phyloP scores from a whole-genome alignment of 345 rosid species.

The Eucalyptus marginata region DNA sequence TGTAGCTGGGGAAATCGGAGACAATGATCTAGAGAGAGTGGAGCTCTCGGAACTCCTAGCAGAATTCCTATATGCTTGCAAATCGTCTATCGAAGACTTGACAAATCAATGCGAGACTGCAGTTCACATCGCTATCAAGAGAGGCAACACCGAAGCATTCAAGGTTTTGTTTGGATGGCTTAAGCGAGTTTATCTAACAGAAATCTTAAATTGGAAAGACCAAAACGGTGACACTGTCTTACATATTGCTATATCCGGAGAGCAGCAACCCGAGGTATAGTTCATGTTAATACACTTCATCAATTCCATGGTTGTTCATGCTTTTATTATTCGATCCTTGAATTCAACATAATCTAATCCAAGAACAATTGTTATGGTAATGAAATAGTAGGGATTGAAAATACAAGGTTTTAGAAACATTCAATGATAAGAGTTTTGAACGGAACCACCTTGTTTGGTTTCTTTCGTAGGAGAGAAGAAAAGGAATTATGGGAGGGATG shows the following conservation, averaged over 20 bases:
- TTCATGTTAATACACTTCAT: not conserved
- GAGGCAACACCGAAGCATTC: too few relatives aligned
- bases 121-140: too few relatives aligned
- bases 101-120: too few relatives aligned
- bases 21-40: not conserved
- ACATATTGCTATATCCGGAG: not conserved
- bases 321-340: not conserved
- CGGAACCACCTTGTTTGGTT: not conserved
- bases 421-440: not conserved
- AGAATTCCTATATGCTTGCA: not conserved
- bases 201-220: too few relatives aligned
- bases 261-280: not conserved
- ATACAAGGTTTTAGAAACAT: not conserved
- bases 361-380: too few relatives aligned
- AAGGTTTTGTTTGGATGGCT: too few relatives aligned
- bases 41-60: not conserved
- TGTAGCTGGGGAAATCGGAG: not conserved
- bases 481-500: not conserved
- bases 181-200: too few relatives aligned
- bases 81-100: not conserved
- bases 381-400: not conserved
- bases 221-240: not conserved
- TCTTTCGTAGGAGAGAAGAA: not conserved
- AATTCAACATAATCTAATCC: not conserved
- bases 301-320: fast-evolving